A percentile compares a stretch with the other conserved stretches of the same genome.
phyloP scores from a whole-genome alignment of 768 basidiomycete species.

The Boletales sp. region DNA sequence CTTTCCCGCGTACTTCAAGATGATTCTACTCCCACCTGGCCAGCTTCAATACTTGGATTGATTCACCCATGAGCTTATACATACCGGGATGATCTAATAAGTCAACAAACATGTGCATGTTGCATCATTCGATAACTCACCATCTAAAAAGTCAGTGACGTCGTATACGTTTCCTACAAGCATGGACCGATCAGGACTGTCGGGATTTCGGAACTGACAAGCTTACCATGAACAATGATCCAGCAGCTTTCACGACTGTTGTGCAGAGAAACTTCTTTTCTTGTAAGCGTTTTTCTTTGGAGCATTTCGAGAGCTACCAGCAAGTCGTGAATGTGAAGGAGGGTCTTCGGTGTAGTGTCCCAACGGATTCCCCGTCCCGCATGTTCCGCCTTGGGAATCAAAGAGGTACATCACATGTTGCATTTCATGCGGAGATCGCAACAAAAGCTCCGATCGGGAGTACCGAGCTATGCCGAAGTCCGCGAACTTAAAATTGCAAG shows the following conservation, averaged over 20 bases:
- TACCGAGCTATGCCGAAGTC: neutral
- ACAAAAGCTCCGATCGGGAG: neutral
- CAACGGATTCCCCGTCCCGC: slow-evolving; percentile 6
- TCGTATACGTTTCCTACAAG: slow-evolving; percentile 67
- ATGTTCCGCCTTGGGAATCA: slow-evolving; percentile 4
- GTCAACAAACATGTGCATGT: neutral
- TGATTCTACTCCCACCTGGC: slow-evolving; percentile 76
- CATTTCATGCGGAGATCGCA: neutral
- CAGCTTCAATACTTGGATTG: slow-evolving; percentile 1
- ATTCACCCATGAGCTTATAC: slow-evolving; percentile 2
- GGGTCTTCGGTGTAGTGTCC: neutral
- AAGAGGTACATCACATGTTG: too few species aligned
- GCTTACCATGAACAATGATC: slow-evolving; percentile 80
- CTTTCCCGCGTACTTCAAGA: slow-evolving; percentile 85
- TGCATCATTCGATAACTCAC: slow-evolving; percentile 30
- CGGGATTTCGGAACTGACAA: neutral
- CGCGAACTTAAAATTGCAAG: neutral
- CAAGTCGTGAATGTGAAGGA: neutral
- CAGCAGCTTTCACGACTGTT: slow-evolving; percentile 63
- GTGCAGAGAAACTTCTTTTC: slow-evolving; percentile 52
- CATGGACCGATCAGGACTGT: neutral
- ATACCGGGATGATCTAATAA: slow-evolving; percentile 60
- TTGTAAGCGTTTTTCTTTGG: slow-evolving; percentile 32
- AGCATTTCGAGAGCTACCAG: slow-evolving; percentile 9
- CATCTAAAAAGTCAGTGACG: slow-evolving; percentile 74